Evolutionary conservation across 306 rosid genomes (phyloP), one percentile per base, ranked within the genome.

Genomic region (Cucurbita pepo): DNA sequence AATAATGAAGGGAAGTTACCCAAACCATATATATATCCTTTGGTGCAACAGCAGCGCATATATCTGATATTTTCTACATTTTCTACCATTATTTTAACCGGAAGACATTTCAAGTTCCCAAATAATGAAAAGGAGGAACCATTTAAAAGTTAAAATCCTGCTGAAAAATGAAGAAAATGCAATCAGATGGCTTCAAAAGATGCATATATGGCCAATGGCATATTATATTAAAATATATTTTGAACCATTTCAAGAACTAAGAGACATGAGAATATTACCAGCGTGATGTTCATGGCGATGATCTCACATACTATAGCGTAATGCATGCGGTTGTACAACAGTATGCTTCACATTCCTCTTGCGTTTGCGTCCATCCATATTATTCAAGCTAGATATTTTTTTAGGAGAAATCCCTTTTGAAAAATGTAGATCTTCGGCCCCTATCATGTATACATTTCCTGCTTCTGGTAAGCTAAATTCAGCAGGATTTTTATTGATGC

Each of bases 401-500:
- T 69, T 57, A 45, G 78, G 57, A 60, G 74, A 66, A 65, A 77
- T 80, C 54, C 53, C 66, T 81, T 83, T 86, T 77, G 82, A 81
- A 63, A 86, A 80, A 75, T 80, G 90, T 15, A 95, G 80, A 79
- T 95, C 97, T 80, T 91, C 91, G 22, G 95, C 95, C 65, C 86
- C 86, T 75, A 95, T 95, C 96, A 91, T 95, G 81, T 89, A 95
- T 47, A 56, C 70, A 78, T 89, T 91, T 78, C 87, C 89, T 15
- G 83, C 69, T 43, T 78, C 95, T 7, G 88, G 96, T 53, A 74
- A 13, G 77, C 85, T 79, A 79, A 95, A 91, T 36, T 95, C 99
- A 78, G 99, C 96, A 14, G 99, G 99, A 73, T 95, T 95, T 81
- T 80, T 86, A 78, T 95, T 95, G 51, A 83, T 55, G 59, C 64